These are phyloP conservation scores for Setaria viridis DNA, from an alignment of 202 grass and related monocot genomes.

Conservation along the genomic window DNA sequence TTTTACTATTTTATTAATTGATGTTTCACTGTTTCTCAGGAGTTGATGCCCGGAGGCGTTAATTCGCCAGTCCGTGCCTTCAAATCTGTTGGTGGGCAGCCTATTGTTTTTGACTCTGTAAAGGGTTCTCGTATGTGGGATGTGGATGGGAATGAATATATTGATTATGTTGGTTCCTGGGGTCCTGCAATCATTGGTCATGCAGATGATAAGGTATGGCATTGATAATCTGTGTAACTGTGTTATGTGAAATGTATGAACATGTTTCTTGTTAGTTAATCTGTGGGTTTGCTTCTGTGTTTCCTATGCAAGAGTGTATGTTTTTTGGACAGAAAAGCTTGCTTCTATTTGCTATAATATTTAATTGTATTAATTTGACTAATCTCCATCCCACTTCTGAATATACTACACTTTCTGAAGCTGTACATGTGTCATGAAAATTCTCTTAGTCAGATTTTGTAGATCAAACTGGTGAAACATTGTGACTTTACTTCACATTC, in stretches of 20 bases:
- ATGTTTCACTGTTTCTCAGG: constrained; percentile 54
- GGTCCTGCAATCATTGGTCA: constrained; percentile 97
- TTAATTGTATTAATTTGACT: neutral
- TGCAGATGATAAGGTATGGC: constrained; percentile 79
- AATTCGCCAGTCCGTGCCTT: constrained; percentile 98
- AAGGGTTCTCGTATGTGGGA: constrained; percentile 98
- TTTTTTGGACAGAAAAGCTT: constrained; percentile 3
- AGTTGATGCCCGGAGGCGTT: constrained; percentile 97
- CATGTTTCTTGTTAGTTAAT: neutral
- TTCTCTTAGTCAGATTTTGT: constrained; percentile 1
- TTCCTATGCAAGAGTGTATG: neutral
- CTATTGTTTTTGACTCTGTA: constrained; percentile 95
- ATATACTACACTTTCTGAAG: neutral
- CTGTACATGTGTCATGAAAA: neutral
- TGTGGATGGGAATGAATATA: constrained; percentile 97
- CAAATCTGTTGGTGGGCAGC: constrained; percentile 94
- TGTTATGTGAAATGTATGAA: neutral
- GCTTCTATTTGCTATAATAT: constrained; percentile 12
- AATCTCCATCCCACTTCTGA: neutral
- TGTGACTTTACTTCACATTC: neutral
- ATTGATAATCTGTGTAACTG: neutral
- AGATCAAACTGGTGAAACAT: constrained; percentile 11
- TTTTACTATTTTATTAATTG: constrained; percentile 33
- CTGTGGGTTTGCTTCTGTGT: neutral
- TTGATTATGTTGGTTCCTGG: constrained; percentile 99